Base-by-base conservation (phyloP, 345 rosid species). In the Diplotaxis tenuifolia region DNA sequence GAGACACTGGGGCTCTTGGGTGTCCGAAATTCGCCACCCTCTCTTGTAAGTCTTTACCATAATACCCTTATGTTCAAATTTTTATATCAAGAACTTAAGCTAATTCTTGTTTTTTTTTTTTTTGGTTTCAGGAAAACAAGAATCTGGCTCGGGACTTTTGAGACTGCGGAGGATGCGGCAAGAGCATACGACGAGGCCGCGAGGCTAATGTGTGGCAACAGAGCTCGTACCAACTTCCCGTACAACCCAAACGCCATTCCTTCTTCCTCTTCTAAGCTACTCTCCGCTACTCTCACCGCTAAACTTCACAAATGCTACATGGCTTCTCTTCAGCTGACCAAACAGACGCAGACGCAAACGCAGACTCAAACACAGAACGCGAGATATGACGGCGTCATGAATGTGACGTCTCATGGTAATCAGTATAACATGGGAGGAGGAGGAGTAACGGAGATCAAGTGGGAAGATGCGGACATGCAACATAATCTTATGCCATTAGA, bases 1-100 rank as follows among this genome's bases (percentile, higher is more conserved):
- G 32, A 86, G 99, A 82, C 99, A 95, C 72, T 95, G 98, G 99
- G 99, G 99, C 11, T 95, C 99, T 34, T 95, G 99, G 99, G 99
- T 95, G 5, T 95, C 99, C 16, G 99, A 95, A 78, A 95, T 95
- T 70, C 99, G 98, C 18, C 99, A 95, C 45, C 99, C 99, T 56
- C 71, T 95, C 63, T 62, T 95, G 99, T 95, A 84, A 79, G 88
- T 40, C 38, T 19, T 56, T 25, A 52, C 47, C 18, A 10, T 31
- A 31, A 8, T 11, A 57, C 11, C 71, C 66, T 38, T 9, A 2
- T 42, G n/a, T n/a, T 45, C 16, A 42, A 5, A 1, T 42, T 6
- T 25, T 29, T 45, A 45, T 45, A 45, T 45, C 50, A 45, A 45
- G 50, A n/a, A 45, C 18, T 45, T n/a, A 45, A n/a, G 8, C 50